These are phyloP conservation scores for Geosmithia putterillii DNA, from an alignment of 2,329 filamentous ascomycete species.

Conservation along the genomic window DNA sequence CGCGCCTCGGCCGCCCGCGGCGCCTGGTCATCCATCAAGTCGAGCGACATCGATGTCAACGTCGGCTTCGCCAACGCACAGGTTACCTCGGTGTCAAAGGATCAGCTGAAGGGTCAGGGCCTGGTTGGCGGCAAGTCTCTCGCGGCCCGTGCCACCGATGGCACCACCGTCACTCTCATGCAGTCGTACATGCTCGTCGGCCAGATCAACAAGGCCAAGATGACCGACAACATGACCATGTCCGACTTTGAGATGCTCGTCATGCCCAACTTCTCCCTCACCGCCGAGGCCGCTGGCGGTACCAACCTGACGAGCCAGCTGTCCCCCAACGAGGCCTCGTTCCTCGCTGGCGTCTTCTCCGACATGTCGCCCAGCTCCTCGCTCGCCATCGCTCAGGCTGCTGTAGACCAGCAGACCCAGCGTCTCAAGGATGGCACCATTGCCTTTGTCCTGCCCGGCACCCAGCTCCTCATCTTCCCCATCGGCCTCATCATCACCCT, in stretches of 20 bases:
- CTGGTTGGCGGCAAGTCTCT: constrained; percentile 6
- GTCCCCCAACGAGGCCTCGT: constrained; percentile 57
- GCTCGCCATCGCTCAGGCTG: constrained; percentile 32
- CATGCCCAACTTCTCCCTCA: constrained; percentile 56
- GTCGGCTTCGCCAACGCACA: constrained; percentile 40
- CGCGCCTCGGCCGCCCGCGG: constrained; percentile 49
- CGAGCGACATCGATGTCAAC: constrained; percentile 39
- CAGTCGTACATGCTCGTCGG: constrained; percentile 59
- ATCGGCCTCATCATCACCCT: constrained; percentile 55
- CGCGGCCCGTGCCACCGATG: constrained; percentile 1
- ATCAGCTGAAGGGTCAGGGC: constrained; percentile 11
- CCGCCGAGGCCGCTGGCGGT: constrained; percentile 35
- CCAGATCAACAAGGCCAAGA: constrained; percentile 46
- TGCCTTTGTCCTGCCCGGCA: constrained; percentile 59
- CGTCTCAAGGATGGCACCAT: constrained; percentile 21
- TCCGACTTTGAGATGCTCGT: constrained; percentile 49
- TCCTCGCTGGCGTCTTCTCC: constrained; percentile 60
- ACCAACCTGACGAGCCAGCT: constrained; percentile 48
- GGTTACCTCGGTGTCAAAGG: constrained; percentile 15
- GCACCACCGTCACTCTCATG: constrained; percentile 22
- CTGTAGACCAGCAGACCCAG: constrained; percentile 32
- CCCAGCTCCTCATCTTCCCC: constrained; percentile 56
- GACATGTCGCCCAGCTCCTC: constrained; percentile 39
- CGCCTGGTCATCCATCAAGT: constrained; percentile 36
- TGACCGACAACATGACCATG: constrained; percentile 46